These are phyloP conservation scores for Rosa rugosa DNA, from an alignment of 306 rosid species.

Conservation along the genomic window DNA sequence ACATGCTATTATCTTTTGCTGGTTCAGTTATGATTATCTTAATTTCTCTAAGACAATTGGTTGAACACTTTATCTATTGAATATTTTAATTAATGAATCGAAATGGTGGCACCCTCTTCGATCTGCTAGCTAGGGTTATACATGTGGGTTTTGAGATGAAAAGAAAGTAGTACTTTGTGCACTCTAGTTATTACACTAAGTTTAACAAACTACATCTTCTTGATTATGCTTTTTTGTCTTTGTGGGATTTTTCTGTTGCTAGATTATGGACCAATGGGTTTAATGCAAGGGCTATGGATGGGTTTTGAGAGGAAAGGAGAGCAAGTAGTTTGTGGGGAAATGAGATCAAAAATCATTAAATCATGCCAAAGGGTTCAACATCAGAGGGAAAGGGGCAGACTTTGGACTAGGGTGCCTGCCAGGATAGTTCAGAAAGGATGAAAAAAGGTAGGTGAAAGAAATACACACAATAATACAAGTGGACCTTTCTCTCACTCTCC, in stretches of 20 bases:
- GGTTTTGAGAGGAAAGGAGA: slow-evolving; percentile 1
- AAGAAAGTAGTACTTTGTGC: not conserved
- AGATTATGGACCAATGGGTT: not conserved
- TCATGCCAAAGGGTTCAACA: slow-evolving; percentile 31
- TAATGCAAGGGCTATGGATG: not conserved
- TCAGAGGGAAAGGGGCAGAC: slow-evolving; percentile 21
- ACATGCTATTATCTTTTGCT: not conserved
- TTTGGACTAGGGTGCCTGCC: slow-evolving; percentile 21
- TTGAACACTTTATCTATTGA: not conserved
- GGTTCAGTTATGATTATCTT: not conserved
- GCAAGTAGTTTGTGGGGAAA: slow-evolving; percentile 12
- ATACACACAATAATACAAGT: slow-evolving; percentile 27
- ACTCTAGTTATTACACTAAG: not conserved
- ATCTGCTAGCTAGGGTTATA: not conserved
- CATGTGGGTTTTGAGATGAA: not conserved
- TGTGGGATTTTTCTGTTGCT: not conserved
- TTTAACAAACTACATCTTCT: not conserved
- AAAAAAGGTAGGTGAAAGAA: slow-evolving; percentile 47
- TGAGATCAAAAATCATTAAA: slow-evolving; percentile 21
- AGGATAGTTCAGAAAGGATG: slow-evolving; percentile 30
- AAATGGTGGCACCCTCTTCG: not conserved
- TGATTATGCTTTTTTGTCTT: not conserved
- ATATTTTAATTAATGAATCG: not conserved
- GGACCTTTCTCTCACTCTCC: slow-evolving; percentile 28
- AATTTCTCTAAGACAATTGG: not conserved